Conservation (phyloP, 768 basidiomycete genomes). For the Termitomyces heimii region DNA sequence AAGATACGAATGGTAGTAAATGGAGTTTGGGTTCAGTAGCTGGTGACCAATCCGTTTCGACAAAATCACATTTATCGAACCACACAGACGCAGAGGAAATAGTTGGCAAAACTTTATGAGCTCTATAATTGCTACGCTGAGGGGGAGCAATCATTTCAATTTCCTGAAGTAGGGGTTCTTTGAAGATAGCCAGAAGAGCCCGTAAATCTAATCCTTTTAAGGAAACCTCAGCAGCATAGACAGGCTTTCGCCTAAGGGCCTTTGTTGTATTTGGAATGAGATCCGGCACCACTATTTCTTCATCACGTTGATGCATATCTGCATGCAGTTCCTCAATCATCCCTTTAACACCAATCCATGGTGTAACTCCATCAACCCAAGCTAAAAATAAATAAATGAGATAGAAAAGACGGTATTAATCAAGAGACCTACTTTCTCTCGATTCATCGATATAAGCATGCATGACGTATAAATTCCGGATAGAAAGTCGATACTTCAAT, state of each 20-base stretch:
- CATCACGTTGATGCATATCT: slow-evolving; percentile 89
- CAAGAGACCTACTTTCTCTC: slow-evolving; percentile 42
- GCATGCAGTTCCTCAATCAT: slow-evolving; percentile 76
- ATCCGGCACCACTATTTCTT: slow-evolving; percentile 65
- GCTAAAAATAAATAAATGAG: slow-evolving; percentile 29
- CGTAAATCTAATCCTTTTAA: slow-evolving; percentile 73
- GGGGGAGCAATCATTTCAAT: slow-evolving; percentile 44
- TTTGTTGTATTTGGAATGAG: slow-evolving; percentile 51
- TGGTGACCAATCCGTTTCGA: slow-evolving; percentile 68
- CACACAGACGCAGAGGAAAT: slow-evolving; percentile 50
- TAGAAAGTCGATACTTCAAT: slow-evolving; percentile 79
- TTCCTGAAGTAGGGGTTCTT: slow-evolving; percentile 60
- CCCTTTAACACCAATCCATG: slow-evolving; percentile 83
- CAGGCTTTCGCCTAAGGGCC: slow-evolving; percentile 68
- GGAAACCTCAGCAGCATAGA: slow-evolving; percentile 84
- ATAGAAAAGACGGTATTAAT: background rate
- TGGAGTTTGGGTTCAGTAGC: slow-evolving; percentile 53
- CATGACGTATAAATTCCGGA: slow-evolving; percentile 76
- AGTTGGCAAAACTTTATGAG: slow-evolving; percentile 35
- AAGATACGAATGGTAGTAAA: slow-evolving; percentile 65
- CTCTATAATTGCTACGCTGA: slow-evolving; percentile 43
- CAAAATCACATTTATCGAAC: slow-evolving; percentile 78
- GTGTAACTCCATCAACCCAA: slow-evolving; percentile 74
- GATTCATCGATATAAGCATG: slow-evolving; percentile 85
- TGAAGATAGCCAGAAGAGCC: slow-evolving; percentile 72